Conservation (phyloP, 371 early-diverging fungal genomes). For the Mortierella sp. region DNA sequence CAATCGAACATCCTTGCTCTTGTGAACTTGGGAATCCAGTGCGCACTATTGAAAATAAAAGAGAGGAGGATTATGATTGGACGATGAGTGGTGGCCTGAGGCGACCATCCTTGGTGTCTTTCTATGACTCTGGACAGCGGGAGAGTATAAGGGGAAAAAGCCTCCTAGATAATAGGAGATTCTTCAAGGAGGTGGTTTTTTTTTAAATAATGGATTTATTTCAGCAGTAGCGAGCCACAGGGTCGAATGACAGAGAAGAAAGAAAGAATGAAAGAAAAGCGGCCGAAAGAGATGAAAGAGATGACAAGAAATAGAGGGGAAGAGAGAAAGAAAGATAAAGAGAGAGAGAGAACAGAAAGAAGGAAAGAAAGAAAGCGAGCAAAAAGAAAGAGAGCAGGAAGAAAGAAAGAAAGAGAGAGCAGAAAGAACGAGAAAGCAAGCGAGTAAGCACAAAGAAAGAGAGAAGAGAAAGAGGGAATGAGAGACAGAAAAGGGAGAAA, state of each 20-base stretch:
- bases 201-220: background rate
- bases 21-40: background rate
- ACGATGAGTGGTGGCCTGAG: conserved; percentile 38
- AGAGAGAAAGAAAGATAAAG: no score
- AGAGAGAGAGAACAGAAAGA: no score
- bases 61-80: conserved; percentile 19
- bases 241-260: background rate
- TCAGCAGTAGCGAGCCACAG: background rate
- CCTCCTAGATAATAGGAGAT: no score
- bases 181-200: background rate
- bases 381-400: background rate
- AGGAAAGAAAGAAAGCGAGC: background rate
- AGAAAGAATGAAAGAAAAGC: background rate
- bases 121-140: background rate
- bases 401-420: background rate
- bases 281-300: no score
- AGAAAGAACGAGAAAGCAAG: background rate
- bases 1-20: no score
- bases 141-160: no score
- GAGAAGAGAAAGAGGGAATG: background rate
- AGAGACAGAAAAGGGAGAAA: no score
- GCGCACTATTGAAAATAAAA: conserved; percentile 11
- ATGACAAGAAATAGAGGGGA: no score
- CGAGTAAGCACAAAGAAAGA: background rate
- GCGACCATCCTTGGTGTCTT: background rate